A percentile compares a stretch with the other conserved stretches of the same genome.
These are phyloP conservation scores for Theobroma grandiflorum DNA, from an alignment of 441 rosid species.

Conservation along the genomic window DNA sequence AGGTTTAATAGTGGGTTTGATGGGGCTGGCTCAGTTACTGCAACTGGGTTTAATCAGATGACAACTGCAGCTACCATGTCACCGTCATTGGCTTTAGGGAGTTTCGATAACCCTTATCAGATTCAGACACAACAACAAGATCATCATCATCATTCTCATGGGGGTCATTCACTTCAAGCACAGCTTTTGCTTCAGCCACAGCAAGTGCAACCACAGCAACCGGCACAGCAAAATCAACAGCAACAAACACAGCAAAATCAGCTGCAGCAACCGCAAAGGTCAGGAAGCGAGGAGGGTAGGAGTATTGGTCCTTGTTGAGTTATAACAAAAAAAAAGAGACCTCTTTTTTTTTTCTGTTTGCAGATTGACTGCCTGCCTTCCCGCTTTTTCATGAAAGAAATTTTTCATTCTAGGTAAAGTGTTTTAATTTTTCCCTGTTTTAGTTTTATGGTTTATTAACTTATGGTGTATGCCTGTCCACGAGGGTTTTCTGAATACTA, in stretches of 20 bases:
- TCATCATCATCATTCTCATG: constrained; percentile 45
- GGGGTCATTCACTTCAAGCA: constrained; percentile 44
- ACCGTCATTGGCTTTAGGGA: constrained; percentile 43
- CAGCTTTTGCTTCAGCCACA: constrained; percentile 57
- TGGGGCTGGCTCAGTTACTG: constrained; percentile 43
- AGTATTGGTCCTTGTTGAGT: constrained; percentile 52
- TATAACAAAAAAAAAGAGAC: background rate
- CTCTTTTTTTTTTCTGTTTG: background rate
- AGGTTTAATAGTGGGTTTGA: constrained; percentile 53
- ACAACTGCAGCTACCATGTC: constrained; percentile 41
- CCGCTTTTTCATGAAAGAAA: constrained; percentile 23
- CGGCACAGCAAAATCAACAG: constrained; percentile 37
- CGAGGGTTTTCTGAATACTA: constrained; percentile 9
- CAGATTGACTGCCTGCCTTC: constrained; percentile 6
- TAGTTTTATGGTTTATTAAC: background rate
- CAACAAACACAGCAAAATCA: constrained; percentile 41
- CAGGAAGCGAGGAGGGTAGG: constrained; percentile 63
- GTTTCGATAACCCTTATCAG: constrained; percentile 52
- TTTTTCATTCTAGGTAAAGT: constrained; percentile 42
- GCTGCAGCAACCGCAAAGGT: constrained; percentile 46
- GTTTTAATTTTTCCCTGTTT: background rate
- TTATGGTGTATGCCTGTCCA: background rate
- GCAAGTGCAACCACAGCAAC: constrained; percentile 45
- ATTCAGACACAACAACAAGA: constrained; percentile 50
- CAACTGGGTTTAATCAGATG: constrained; percentile 55